Conservation (phyloP, 2,329 filamentous ascomycete species). For the Apiospora arundinis region DNA sequence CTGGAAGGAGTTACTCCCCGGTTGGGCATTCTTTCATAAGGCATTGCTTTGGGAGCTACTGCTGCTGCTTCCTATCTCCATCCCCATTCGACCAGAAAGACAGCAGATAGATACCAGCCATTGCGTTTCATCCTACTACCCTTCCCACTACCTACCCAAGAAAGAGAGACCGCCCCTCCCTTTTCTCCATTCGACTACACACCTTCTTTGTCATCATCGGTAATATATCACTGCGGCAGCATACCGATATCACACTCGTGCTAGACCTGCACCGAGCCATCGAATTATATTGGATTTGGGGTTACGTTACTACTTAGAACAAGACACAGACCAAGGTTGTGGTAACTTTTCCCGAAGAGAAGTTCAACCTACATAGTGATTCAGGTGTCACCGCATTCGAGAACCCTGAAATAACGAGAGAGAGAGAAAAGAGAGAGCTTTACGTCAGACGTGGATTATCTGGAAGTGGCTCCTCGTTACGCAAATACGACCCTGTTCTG, state of each 20-base stretch:
- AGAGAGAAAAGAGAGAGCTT: not conserved
- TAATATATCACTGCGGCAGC: conserved; percentile 17
- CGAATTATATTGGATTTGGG: conserved; percentile 15
- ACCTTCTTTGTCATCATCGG: conserved; percentile 11
- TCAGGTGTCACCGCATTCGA: conserved; percentile 18
- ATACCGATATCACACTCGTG: conserved; percentile 19
- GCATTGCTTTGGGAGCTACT: conserved; percentile 34
- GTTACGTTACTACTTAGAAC: not conserved
- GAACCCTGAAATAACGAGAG: not conserved
- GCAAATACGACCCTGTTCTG: conserved; percentile 11
- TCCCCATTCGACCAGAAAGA: conserved; percentile 22
- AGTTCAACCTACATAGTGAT: conserved; percentile 5
- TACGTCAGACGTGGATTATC: conserved; percentile 12
- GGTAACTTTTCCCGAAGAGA: conserved; percentile 4
- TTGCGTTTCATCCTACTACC: conserved; percentile 22
- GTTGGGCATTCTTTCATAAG: conserved; percentile 37
- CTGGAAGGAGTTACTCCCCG: conserved; percentile 32
- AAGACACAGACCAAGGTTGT: not conserved
- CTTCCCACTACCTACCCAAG: conserved; percentile 22
- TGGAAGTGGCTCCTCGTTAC: conserved; percentile 14
- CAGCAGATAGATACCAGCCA: conserved; percentile 32
- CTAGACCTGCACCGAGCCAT: conserved; percentile 16
- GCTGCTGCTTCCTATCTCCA: conserved; percentile 1
- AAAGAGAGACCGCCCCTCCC: conserved; percentile 33
- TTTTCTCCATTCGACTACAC: conserved; percentile 23